Evolutionary conservation across 495 filamentous ascomycete species (phyloP).

Genomic region (Penicillium taxi): DNA sequence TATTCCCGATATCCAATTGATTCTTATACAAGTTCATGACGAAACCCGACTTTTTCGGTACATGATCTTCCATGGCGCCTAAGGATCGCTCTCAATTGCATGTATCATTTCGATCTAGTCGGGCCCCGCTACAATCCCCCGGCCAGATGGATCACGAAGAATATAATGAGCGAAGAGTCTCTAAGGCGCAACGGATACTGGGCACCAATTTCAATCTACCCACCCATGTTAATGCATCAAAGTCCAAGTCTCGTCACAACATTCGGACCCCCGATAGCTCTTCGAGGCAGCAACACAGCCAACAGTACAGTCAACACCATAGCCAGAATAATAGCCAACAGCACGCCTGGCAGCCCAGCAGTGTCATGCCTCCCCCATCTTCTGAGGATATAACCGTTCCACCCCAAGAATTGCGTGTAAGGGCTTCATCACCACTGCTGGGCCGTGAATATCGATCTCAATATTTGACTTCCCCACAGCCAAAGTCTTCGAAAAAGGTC

Average conservation of each 20-base stretch:
- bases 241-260: constrained; percentile 18
- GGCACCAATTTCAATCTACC: constrained; percentile 27
- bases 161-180: constrained; percentile 19
- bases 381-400: constrained; percentile 14
- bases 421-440: constrained; percentile 39
- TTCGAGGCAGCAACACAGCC: constrained; percentile 8
- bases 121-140: constrained; percentile 9
- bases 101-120: constrained; percentile 28
- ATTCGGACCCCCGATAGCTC: constrained; percentile 24
- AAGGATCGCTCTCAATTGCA: constrained; percentile 17
- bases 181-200: constrained; percentile 35
- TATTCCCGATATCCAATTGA: too few species aligned
- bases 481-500: constrained; percentile 24
- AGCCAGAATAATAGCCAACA: too few species aligned
- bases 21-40: too few species aligned
- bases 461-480: constrained; percentile 18
- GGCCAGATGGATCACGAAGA: constrained; percentile 15
- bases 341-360: too few species aligned
- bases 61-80: constrained; percentile 10
- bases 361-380: constrained; percentile 11
- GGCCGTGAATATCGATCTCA: constrained; percentile 30
- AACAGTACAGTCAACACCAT: constrained; percentile 22
- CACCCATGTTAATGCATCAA: constrained; percentile 1
- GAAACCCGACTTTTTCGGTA: not conserved
- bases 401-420: constrained; percentile 30